Evolutionary conservation across 2,329 filamentous ascomycete species (phyloP), one percentile per base, ranked within the genome.

Genomic region (Coniochaeta sp.): DNA sequence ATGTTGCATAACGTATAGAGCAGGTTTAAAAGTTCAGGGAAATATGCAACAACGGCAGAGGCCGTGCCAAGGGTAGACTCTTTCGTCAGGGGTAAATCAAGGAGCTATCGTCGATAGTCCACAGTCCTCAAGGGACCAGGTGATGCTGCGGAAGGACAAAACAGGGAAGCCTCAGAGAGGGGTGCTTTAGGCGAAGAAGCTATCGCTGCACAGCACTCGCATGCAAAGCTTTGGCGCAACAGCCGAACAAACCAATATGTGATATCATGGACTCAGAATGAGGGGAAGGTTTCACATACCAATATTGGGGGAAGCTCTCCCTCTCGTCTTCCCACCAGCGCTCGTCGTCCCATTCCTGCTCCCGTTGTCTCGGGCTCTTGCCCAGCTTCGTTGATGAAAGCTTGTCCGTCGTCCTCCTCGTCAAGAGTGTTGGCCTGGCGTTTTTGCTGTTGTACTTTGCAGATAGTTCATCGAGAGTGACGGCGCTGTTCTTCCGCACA

Each of bases 281-380:
- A 55, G 52, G 50, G 55, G 53, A 54, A 56, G 42, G 35, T 38
- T 49, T 53, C 22, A 76, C 79, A 53, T 75, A 85, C 82, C 82
- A 85, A 61, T 74, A 85, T 63, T 84, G 81, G 20, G 81, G 81
- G 56, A 85, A 85, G 65, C 77, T 82, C 61, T 85, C 81, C 51
- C 79, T 71, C 60, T 82, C 80, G 51, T 83, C 76, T 50, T 79
- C 75, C 63, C 71, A 79, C 63, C 71, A 72, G 48, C 66, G 67
- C 53, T 72, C 69, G 31, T 78, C 75, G 53, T 76, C 71, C 61
- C 70, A 69, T 55, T 79, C 73, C 54, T 70, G 71, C 58, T 81
- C 77, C 24, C 75, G 70, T 47, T 80, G 75, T 51, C 73, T 73
- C 10, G 74, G 70, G 54, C 69, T 75, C 59, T 75, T 78, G 51